A percentile compares a stretch with the other conserved stretches of the same genome.
These are phyloP conservation scores for Aspergillus fijiensis DNA, from an alignment of 2,329 filamentous ascomycete species.

Conservation along the genomic window DNA sequence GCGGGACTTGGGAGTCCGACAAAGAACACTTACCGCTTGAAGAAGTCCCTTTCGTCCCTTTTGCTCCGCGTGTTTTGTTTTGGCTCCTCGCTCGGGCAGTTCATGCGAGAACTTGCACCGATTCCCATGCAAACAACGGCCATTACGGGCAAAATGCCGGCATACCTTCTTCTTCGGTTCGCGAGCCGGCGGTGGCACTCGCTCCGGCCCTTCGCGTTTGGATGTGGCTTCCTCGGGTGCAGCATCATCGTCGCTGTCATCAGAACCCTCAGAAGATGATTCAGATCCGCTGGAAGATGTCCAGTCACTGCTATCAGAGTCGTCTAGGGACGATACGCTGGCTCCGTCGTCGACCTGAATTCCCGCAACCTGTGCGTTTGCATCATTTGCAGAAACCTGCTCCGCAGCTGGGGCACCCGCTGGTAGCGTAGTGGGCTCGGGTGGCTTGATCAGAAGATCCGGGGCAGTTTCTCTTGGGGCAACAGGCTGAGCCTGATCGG, in stretches of 20 bases:
- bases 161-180: slow-evolving; percentile 37
- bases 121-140: slow-evolving; percentile 44
- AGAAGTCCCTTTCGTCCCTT: slow-evolving; percentile 43
- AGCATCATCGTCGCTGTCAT: slow-evolving; percentile 32
- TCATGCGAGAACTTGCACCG: slow-evolving; percentile 47
- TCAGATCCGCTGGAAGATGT: slow-evolving; percentile 42
- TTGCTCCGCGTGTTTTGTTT: slow-evolving; percentile 29
- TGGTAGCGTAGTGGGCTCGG: background rate
- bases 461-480: background rate
- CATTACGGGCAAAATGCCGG: slow-evolving; percentile 42
- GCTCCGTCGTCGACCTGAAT: slow-evolving; percentile 7
- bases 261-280: slow-evolving; percentile 24
- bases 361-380: slow-evolving; percentile 1
- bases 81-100: slow-evolving; percentile 27
- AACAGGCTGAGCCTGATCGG: slow-evolving; percentile 1
- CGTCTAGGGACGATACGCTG: slow-evolving; percentile 17
- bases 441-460: background rate
- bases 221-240: slow-evolving; percentile 45
- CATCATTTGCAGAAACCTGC: background rate
- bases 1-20: background rate
- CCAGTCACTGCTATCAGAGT: slow-evolving; percentile 35
- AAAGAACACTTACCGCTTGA: slow-evolving; percentile 39
- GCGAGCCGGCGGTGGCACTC: slow-evolving; percentile 40
- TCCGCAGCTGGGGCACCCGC: background rate
- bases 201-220: slow-evolving; percentile 41